phyloP scores from a whole-genome alignment of 2,329 filamentous ascomycete species.

The Curvularia lunata region DNA sequence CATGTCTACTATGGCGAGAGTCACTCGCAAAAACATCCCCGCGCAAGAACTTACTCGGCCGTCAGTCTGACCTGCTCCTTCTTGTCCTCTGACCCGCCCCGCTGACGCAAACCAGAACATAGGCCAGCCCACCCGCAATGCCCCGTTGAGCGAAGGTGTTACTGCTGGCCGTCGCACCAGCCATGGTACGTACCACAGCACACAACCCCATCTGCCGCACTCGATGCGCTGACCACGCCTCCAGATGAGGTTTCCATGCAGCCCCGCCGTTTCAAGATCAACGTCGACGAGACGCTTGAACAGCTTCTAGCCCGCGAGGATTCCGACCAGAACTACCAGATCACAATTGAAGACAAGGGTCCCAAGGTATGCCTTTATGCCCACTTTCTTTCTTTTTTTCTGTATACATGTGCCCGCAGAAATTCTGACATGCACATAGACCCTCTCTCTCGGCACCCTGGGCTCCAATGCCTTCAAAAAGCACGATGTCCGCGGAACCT shows the following conservation, averaged over 20 bases:
- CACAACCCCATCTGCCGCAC: neutral
- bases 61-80: slow-evolving; percentile 49
- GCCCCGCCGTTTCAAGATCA: slow-evolving; percentile 81
- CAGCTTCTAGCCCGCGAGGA: slow-evolving; percentile 85
- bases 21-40: slow-evolving; percentile 54
- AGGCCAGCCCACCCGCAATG: slow-evolving; percentile 43
- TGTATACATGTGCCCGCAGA: neutral
- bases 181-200: slow-evolving; percentile 40
- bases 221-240: slow-evolving; percentile 20
- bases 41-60: slow-evolving; percentile 62
- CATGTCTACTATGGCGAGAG: slow-evolving; percentile 66
- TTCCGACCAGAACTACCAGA: slow-evolving; percentile 92
- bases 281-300: slow-evolving; percentile 83
- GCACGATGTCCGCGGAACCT: slow-evolving; percentile 92
- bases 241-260: slow-evolving; percentile 74
- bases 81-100: neutral
- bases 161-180: slow-evolving; percentile 46
- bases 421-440: slow-evolving; percentile 56
- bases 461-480: slow-evolving; percentile 84
- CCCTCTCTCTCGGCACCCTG: slow-evolving; percentile 82
- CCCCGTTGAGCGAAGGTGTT: slow-evolving; percentile 32
- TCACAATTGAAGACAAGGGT: slow-evolving; percentile 94
- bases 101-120: slow-evolving; percentile 35
- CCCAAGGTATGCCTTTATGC: slow-evolving; percentile 71
- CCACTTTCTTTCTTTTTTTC: neutral